Evolutionary conservation across 441 rosid genomes (phyloP), one percentile per base, ranked within the genome.

Genomic region (Populus hybrid): DNA sequence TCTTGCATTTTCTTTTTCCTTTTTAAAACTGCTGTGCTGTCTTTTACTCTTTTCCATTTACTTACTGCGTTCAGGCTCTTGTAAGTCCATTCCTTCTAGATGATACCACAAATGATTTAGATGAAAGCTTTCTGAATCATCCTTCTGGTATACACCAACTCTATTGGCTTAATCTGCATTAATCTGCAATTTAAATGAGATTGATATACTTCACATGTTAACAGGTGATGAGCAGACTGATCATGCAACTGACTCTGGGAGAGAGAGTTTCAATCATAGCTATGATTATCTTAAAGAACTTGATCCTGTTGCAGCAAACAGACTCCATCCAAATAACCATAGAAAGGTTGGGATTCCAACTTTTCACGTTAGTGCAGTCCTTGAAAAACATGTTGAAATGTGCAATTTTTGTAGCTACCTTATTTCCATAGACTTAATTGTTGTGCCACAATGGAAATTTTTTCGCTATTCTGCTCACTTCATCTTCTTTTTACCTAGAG

Each of bases 301-400:
- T 73, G 99, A 95, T 88, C 97, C 99, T 26, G 89, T 87, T 80
- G 94, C 97, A 59, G 99, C 99, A 42, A 88, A 88, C 83, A 88
- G 97, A 85, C 84, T 95, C 75, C 99, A 95, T 80, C 98, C 98
- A 9, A 93, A 95, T 87, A 91, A 95, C 78, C 84, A 76, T 38
- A 88, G 98, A 89, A 95, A 93, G 77, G 99, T 95, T 77, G 31
- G 86, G n/a, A 40, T 69, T 79, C 45, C 26, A 0, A 18, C 68
- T 42, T 45, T 68, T 6, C 26, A 16, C 79, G 14, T 69, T 12
- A 35, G 5, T 70, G 9, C 11, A 29, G 36, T 23, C 4, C 29
- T 33, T 68, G 67, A 68, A 38, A 29, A 26, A 29, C 31, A 53
- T 68, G n/a, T 21, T 26, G 56, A 63, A 18, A 18, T 23, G 16